Evolutionary conservation across 208 protist genomes (phyloP), one percentile per base, ranked within the genome.

Genomic region (Tritrichomonas musculus): DNA sequence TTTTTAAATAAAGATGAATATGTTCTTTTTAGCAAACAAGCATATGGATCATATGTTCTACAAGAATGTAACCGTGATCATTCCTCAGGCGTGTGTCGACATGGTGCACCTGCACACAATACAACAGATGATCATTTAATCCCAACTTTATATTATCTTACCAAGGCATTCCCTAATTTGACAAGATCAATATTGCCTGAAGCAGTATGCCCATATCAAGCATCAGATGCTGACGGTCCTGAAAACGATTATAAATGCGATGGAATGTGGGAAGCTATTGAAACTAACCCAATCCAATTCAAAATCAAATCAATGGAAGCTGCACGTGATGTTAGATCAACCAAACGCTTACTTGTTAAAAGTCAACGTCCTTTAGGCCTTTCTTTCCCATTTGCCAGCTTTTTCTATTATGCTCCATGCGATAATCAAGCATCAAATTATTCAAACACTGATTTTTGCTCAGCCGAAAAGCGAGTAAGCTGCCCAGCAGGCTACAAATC

Each of bases 371-470:
- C 44, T 33, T 39, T 88, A 9, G 47, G 41, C 33, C 14, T 88
- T 88, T 25, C n/a, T 17, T n/a, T 49, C 17, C 77, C 77, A 88
- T 22, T 88, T 39, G 47, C 41, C 1, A 30, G 57, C 4, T 30
- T 88, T 17, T 0, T 88, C 44, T 88, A 88, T n/a, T 88, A 88
- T 49, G 47, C 44, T 33, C 77, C 77, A 57, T 88, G 77, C 47
- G 47, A 88, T n/a, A 57, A 20, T 27, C n/a, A n/a, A n/a, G n/a
- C n/a, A n/a, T 44, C 44, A 8, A 47, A 20, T 36, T 88, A 27
- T 44, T 8, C 41, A 9, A 39, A 53, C 9, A 27, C 20, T 25
- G 27, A 88, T 33, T 8, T 57, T 4, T 88, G 77, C 77, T 11
- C 14, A 36, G 73, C 9, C 9, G 27, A 25, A 1, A 53, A 88